A percentile compares a stretch with the other conserved stretches of the same genome.
Evolutionary conservation across 352 stramenopile genomes (phyloP).

Genomic region (Pythium phragmitis): DNA sequence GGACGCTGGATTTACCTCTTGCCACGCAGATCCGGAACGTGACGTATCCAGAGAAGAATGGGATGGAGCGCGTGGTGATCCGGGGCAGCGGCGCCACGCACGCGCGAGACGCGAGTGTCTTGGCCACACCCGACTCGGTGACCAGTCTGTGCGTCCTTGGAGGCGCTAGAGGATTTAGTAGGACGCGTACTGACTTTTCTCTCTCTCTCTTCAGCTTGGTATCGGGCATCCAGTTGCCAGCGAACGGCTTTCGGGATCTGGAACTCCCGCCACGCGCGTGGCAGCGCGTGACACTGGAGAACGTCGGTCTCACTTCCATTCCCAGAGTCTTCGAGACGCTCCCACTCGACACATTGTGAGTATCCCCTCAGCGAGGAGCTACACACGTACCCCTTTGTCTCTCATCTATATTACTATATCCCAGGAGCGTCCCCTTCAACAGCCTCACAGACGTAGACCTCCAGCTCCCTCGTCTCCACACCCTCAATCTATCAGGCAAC

Average conservation of each 20-base stretch:
- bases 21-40: background rate
- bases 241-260: background rate
- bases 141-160: constrained; percentile 24
- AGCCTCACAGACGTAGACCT: background rate
- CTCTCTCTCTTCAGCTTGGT: constrained; percentile 32
- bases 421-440: constrained; percentile 1
- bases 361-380: background rate
- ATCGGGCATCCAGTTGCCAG: background rate
- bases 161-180: too few relatives aligned
- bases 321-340: background rate
- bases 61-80: background rate
- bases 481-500: constrained; percentile 48
- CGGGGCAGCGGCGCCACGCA: constrained; percentile 26
- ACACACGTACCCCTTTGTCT: background rate
- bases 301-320: background rate
- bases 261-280: background rate
- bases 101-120: constrained; percentile 49
- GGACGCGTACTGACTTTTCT: constrained; percentile 36
- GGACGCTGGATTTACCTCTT: background rate
- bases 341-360: background rate
- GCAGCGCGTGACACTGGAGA: background rate
- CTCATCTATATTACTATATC: constrained; percentile 17
- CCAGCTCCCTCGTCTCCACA: constrained; percentile 10
- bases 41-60: constrained; percentile 13
- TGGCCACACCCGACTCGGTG: constrained; percentile 36